Evolutionary conservation across 495 filamentous ascomycete species (phyloP), one percentile per base, ranked within the genome.

Genomic region (Aeminium ludgeri): DNA sequence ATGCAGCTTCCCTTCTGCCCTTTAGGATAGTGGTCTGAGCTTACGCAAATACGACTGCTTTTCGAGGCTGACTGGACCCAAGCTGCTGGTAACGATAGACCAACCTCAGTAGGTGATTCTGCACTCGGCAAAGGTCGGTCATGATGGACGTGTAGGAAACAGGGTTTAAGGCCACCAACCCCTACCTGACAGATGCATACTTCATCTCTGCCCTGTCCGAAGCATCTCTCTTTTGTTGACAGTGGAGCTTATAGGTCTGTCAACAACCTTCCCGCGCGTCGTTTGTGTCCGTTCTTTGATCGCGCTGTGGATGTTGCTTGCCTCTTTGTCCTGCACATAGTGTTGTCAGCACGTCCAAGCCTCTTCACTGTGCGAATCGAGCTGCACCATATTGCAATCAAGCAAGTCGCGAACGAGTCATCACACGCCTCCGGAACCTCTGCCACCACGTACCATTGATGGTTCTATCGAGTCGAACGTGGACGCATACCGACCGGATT

Each of bases 11-110:
- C 48, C 44, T 43, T 25, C 23, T 43, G 30, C 40, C 31, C 38
- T 38, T 43, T 39, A 23, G 28, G 48, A 20, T 30, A 29, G 38
- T 48, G 49, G 49, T 39, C 49, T 52, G 41, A 48, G 49, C 49
- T 30, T 33, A 39, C 25, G 47, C 48, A n/a, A 48, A 51, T 51
- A 51, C 48, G 48, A 51, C 44, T 34, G 16, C 17, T 41, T 41
- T 44, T 40, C 45, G 49, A 44, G 49, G 49, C 49, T 52, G 45
- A 48, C 39, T 44, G 19, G 45, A 41, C 41, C 46, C 46, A 37
- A 41, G 2, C 20, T 16, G 36, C 33, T 37, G 45, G 45, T 48
- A 40, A 38, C 45, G 48, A 38, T 36, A 34, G 35, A 43, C 15
- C 34, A 34, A 23, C 34, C 38, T 20, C 34, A 34, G 16, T 28